These are phyloP conservation scores for Atkinsonella texensis DNA, from an alignment of 2,329 filamentous ascomycete genomes.

Conservation along the genomic window DNA sequence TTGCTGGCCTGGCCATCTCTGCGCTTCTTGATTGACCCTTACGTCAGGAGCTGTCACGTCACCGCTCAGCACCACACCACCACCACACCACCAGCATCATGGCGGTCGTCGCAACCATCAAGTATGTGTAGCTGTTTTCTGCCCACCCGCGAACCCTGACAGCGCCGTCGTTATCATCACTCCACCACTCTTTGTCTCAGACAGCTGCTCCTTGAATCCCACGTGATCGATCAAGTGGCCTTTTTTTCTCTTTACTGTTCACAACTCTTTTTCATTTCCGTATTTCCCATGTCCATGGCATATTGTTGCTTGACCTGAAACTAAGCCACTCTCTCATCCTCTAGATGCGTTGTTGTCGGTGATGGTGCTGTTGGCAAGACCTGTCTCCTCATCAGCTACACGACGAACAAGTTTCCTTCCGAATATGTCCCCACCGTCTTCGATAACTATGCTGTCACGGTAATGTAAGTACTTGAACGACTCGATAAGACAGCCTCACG, in stretches of 20 bases:
- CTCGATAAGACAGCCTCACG: not conserved
- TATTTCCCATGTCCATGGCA: not conserved
- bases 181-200: not conserved
- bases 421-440: constrained; percentile 99
- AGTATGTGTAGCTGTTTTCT: constrained; percentile 31
- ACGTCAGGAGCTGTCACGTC: not conserved
- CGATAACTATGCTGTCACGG: constrained; percentile 98
- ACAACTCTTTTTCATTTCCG: not conserved
- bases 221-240: not conserved
- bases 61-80: constrained; percentile 2
- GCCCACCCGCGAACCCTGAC: not conserved
- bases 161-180: not conserved
- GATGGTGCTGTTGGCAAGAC: constrained; percentile 99
- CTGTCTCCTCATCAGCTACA: constrained; percentile 97
- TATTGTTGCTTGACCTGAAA: not conserved
- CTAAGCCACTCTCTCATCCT: not conserved
- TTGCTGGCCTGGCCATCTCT: not conserved
- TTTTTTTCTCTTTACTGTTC: not conserved
- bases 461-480: constrained; percentile 64
- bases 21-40: not conserved
- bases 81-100: constrained; percentile 25
- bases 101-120: constrained; percentile 54
- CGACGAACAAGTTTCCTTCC: constrained; percentile 98
- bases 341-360: constrained; percentile 93
- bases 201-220: not conserved